Percentiles rank a stretch among this genome's conserved stretches.
These are phyloP conservation scores for Blastobotrys aristatus DNA, from an alignment of 1,139 yeast genomes.

Conservation along the genomic window DNA sequence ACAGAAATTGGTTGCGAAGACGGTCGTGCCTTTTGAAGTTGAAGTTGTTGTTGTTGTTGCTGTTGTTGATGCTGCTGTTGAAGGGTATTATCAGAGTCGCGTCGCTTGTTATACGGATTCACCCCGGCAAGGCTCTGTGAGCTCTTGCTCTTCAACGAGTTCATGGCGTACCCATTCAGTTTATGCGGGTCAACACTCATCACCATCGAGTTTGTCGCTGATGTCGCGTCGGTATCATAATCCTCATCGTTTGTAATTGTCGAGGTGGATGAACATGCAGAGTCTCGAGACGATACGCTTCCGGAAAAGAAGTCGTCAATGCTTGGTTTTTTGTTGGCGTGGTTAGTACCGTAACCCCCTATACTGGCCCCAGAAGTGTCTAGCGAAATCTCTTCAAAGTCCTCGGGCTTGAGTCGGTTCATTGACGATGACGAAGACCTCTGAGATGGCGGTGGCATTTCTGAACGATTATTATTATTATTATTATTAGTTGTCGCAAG, in stretches of 20 bases:
- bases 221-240: conserved; percentile 12
- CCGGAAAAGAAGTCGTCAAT: conserved; percentile 6
- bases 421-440: neutral
- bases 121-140: conserved; percentile 1
- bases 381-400: conserved; percentile 29
- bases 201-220: conserved; percentile 10
- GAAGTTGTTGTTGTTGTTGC: no score
- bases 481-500: no score
- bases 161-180: conserved; percentile 24
- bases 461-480: no score
- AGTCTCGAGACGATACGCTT: conserved; percentile 16
- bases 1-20: no score
- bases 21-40: neutral
- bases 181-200: conserved; percentile 15
- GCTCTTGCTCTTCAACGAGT: conserved; percentile 20
- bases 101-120: no score
- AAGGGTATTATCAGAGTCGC: no score
- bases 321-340: neutral
- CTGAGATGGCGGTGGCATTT: neutral
- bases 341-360: neutral
- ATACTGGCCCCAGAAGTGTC: neutral
- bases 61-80: no score
- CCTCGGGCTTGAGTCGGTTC: conserved; percentile 17
- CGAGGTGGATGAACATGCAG: conserved; percentile 10
- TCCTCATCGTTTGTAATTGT: conserved; percentile 12